Conservation (phyloP, 2,329 filamentous ascomycete genomes). For the Podosphaera fusca region DNA sequence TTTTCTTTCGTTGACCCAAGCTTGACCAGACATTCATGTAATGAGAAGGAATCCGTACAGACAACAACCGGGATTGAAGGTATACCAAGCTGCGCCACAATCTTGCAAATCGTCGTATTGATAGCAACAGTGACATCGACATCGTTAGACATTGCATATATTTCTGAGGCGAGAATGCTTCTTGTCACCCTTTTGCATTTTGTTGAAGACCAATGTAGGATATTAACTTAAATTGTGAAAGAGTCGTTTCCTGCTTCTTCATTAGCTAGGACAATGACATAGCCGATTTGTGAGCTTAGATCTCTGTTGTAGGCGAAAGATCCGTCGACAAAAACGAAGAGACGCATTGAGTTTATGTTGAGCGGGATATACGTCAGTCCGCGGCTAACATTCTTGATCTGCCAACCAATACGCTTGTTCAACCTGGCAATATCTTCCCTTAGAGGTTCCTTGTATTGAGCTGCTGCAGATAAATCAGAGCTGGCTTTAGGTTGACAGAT, state of each 20-base stretch:
- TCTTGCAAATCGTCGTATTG: too few species aligned
- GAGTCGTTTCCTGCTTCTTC: not conserved
- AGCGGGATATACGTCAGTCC: too few species aligned
- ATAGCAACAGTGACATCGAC: too few species aligned
- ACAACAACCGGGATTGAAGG: too few species aligned
- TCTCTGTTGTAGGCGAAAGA: not conserved
- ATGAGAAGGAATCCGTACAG: too few species aligned
- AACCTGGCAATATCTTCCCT: not conserved
- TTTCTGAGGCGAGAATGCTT: not conserved
- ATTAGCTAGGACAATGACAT: not conserved
- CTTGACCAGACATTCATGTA: too few species aligned
- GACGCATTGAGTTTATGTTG: not conserved
- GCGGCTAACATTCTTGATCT: not conserved
- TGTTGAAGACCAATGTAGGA: not conserved
- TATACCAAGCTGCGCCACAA: too few species aligned
- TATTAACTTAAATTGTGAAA: not conserved
- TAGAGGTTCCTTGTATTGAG: not conserved
- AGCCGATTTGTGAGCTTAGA: not conserved
- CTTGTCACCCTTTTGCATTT: not conserved
- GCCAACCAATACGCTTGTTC: not conserved
- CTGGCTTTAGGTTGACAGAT: constrained; percentile 1
- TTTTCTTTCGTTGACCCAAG: too few species aligned
- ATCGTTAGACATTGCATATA: not conserved
- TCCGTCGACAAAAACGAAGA: not conserved
- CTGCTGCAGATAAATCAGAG: not conserved